Percentiles rank a stretch among this genome's conserved stretches.
phyloP scores from a whole-genome alignment of 352 stramenopile species.

The Phytophthora litchii region DNA sequence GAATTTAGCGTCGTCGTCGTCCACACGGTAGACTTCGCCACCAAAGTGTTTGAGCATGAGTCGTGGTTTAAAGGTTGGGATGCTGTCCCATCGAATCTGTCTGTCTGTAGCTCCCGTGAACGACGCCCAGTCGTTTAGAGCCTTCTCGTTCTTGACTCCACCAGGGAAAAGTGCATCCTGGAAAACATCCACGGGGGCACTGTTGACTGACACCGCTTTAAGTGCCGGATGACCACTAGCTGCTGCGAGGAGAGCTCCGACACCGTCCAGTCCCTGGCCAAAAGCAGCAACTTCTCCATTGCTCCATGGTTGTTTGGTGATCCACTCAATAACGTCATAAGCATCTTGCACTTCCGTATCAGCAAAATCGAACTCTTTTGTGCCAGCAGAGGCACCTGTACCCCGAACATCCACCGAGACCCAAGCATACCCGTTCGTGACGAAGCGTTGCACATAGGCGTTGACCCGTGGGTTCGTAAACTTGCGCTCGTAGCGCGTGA shows the following conservation, averaged over 20 bases:
- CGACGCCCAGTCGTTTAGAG: conserved; percentile 61
- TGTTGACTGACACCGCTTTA: conserved; percentile 77
- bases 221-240: conserved; percentile 67
- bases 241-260: conserved; percentile 66
- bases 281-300: conserved; percentile 78
- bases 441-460: conserved; percentile 74
- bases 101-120: conserved; percentile 81
- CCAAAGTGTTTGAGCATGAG: conserved; percentile 89
- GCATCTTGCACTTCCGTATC: conserved; percentile 75
- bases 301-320: conserved; percentile 79
- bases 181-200: conserved; percentile 73
- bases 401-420: conserved; percentile 78
- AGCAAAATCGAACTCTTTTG: conserved; percentile 69
- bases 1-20: conserved; percentile 71
- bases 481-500: conserved; percentile 66
- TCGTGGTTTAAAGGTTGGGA: conserved; percentile 76
- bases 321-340: conserved; percentile 83
- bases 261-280: conserved; percentile 75
- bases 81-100: conserved; percentile 74
- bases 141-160: conserved; percentile 78
- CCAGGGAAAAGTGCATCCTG: conserved; percentile 75
- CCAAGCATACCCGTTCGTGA: conserved; percentile 79
- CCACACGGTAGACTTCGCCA: conserved; percentile 81
- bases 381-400: conserved; percentile 71
- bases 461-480: conserved; percentile 85